These are phyloP conservation scores for Tricholoma hemisulphureum DNA, from an alignment of 768 basidiomycete species.

Conservation along the genomic window DNA sequence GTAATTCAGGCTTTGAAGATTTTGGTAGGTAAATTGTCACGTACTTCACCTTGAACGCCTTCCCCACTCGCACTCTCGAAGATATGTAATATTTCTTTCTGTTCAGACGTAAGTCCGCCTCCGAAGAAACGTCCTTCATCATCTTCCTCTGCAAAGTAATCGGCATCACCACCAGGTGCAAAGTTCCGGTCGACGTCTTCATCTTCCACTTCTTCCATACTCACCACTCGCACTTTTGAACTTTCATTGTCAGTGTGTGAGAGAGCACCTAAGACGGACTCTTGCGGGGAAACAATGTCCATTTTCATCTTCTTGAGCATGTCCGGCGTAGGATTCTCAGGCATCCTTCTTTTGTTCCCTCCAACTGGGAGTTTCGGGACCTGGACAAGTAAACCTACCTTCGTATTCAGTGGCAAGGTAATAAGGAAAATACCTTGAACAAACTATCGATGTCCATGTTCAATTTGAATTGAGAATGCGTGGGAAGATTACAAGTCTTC, in stretches of 20 bases:
- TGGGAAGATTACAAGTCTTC: constrained; percentile 4
- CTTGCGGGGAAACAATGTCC: constrained; percentile 34
- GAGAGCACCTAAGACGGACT: constrained; percentile 3
- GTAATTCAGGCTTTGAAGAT: constrained; percentile 18
- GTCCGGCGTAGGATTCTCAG: constrained; percentile 76
- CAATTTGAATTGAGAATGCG: not conserved
- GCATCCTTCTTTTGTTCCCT: constrained; percentile 70
- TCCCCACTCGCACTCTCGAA: constrained; percentile 76
- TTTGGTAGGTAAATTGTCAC: constrained; percentile 23
- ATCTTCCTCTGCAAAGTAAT: constrained; percentile 89
- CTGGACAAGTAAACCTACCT: constrained; percentile 32
- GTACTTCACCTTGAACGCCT: constrained; percentile 65
- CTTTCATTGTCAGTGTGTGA: constrained; percentile 10
- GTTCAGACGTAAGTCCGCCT: constrained; percentile 87
- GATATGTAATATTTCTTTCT: constrained; percentile 94
- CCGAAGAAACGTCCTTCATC: constrained; percentile 93
- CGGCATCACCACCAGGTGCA: constrained; percentile 84
- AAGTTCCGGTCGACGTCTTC: constrained; percentile 51
- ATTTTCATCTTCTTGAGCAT: constrained; percentile 77
- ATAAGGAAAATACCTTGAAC: constrained; percentile 41
- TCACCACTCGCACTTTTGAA: constrained; percentile 38
- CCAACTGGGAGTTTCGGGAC: constrained; percentile 65
- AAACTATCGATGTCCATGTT: constrained; percentile 51
- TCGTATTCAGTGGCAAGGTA: not conserved
- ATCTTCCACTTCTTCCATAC: constrained; percentile 65